phyloP scores from a whole-genome alignment of 164 flowering plant genomes.

The Magnolia kwangsiensis region DNA sequence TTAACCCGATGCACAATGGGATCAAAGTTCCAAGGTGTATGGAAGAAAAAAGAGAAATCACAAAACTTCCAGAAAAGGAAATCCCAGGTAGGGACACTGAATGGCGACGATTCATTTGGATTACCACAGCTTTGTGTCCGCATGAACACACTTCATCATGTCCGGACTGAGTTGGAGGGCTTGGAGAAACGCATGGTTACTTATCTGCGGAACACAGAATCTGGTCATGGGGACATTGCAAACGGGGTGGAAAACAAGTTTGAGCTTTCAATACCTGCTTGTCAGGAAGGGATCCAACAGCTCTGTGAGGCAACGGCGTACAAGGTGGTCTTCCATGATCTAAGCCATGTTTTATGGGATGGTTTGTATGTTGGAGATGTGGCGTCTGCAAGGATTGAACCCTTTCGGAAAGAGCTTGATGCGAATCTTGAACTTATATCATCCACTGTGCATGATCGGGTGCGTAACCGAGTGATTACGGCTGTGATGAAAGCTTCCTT shows the following conservation, averaged over 20 bases:
- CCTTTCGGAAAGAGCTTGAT: conserved; percentile 68
- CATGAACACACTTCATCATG: conserved; percentile 67
- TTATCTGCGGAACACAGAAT: conserved; percentile 42
- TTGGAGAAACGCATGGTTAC: conserved; percentile 46
- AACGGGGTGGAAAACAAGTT: conserved; percentile 45
- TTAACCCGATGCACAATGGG: conserved; percentile 80
- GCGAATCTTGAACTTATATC: conserved; percentile 51
- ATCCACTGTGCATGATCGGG: conserved; percentile 55
- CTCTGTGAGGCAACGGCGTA: conserved; percentile 75
- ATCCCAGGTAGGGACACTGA: conserved; percentile 52
- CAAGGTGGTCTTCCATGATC: conserved; percentile 63
- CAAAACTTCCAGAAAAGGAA: conserved; percentile 41
- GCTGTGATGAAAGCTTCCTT: conserved; percentile 88
- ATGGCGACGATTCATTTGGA: conserved; percentile 45
- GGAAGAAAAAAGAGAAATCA: conserved; percentile 79
- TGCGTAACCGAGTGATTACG: conserved; percentile 59
- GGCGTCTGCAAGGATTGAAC: conserved; percentile 64
- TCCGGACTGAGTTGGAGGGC: conserved; percentile 56
- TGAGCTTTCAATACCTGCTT: conserved; percentile 57
- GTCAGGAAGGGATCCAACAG: conserved; percentile 70
- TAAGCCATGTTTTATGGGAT: conserved; percentile 69
- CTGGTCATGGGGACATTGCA: conserved; percentile 31
- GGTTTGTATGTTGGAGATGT: conserved; percentile 67
- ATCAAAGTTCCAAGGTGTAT: conserved; percentile 64
- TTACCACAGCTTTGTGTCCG: conserved; percentile 74